These are phyloP conservation scores for Pyrus hybrid DNA, from an alignment of 331 rosid species.

Conservation along the genomic window DNA sequence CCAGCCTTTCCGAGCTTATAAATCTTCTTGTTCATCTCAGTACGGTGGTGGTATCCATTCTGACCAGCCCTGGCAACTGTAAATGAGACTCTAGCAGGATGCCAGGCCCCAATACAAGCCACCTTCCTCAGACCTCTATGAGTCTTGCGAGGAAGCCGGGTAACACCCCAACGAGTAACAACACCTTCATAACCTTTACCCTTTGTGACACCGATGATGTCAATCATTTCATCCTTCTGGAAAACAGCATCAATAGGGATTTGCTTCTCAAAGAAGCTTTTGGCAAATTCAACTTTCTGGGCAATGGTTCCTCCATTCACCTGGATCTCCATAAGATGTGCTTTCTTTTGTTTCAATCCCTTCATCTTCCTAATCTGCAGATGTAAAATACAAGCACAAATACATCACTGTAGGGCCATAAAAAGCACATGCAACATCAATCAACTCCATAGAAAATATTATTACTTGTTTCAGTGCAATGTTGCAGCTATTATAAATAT, in stretches of 20 bases:
- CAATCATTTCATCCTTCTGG: constrained; percentile 79
- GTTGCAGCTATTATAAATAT: background rate
- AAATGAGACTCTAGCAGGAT: constrained; percentile 77
- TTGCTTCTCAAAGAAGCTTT: constrained; percentile 61
- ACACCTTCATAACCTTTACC: constrained; percentile 81
- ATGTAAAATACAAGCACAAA: background rate
- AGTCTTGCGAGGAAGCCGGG: constrained; percentile 69
- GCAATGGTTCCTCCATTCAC: constrained; percentile 66
- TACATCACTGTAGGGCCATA: background rate
- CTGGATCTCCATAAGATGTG: constrained; percentile 80
- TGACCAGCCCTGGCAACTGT: constrained; percentile 88
- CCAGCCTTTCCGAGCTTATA: constrained; percentile 67
- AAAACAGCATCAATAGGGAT: constrained; percentile 68
- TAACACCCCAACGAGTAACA: constrained; percentile 74
- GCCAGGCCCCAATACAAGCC: constrained; percentile 93
- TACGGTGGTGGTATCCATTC: constrained; percentile 79
- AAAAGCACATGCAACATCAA: background rate
- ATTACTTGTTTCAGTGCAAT: background rate
- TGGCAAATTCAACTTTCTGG: constrained; percentile 57
- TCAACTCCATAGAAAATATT: background rate
- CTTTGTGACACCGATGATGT: constrained; percentile 59
- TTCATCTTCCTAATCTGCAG: constrained; percentile 54
- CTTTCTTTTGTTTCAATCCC: constrained; percentile 81
- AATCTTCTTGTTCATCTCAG: constrained; percentile 72
- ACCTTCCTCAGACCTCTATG: constrained; percentile 70